These are phyloP conservation scores for Botrytis deweyae DNA, from an alignment of 2,329 filamentous ascomycete genomes.

Conservation along the genomic window DNA sequence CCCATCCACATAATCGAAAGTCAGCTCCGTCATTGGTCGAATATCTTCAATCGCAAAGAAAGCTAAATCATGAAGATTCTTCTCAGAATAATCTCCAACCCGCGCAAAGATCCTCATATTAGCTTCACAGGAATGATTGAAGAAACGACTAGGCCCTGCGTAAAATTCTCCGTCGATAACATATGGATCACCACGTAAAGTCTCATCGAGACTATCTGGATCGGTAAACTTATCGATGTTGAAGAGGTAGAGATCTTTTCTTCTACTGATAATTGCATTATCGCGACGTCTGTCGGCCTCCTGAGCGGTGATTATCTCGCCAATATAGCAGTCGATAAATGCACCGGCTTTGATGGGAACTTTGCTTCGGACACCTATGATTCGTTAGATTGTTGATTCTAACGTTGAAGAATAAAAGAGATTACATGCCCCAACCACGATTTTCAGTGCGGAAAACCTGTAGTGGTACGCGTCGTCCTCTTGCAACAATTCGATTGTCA, in stretches of 20 bases:
- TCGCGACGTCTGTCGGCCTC: constrained; percentile 67
- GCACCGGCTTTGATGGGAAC: constrained; percentile 67
- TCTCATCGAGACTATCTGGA: constrained; percentile 52
- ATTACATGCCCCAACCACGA: constrained; percentile 69
- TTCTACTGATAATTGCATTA: constrained; percentile 52
- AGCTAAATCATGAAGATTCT: constrained; percentile 72
- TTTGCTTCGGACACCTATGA: constrained; percentile 60
- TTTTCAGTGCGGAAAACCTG: constrained; percentile 75
- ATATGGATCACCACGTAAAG: constrained; percentile 55
- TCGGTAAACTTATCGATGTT: constrained; percentile 77
- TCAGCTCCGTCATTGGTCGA: constrained; percentile 64
- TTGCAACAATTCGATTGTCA: constrained; percentile 74
- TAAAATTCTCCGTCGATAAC: constrained; percentile 72
- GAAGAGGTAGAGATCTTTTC: constrained; percentile 79
- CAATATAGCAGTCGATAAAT: constrained; percentile 78
- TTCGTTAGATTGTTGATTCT: constrained; percentile 19
- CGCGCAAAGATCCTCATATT: constrained; percentile 79
- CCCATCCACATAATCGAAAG: constrained; percentile 76
- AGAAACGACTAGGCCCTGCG: constrained; percentile 76
- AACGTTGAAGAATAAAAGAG: not conserved
- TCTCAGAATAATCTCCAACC: constrained; percentile 73
- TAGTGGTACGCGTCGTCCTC: constrained; percentile 67
- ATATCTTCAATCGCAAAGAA: constrained; percentile 73
- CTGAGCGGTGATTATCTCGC: constrained; percentile 62
- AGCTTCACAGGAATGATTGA: constrained; percentile 79